Conservation (phyloP, 306 rosid species). For the Cicer judaicum region DNA sequence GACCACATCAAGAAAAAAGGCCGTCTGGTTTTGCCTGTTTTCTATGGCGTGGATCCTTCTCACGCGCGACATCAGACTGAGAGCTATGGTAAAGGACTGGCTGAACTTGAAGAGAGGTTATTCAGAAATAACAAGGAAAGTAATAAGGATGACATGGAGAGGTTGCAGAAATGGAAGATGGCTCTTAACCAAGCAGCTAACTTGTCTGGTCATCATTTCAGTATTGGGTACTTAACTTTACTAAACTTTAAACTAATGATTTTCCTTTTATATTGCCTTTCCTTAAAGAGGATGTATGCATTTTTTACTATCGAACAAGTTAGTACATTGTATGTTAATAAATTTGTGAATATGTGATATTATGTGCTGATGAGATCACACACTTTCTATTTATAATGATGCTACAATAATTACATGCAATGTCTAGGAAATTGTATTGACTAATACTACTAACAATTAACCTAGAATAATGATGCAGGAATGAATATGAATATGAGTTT, state of each 20-base stretch:
- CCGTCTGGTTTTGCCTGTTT: neutral
- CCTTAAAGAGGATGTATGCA: no score
- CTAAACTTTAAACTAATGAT: no score
- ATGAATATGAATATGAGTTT: constrained; percentile 19
- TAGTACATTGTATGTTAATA: no score
- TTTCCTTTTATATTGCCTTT: no score
- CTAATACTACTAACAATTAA: no score
- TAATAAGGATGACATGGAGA: neutral
- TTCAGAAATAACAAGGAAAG: neutral
- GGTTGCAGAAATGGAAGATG: neutral
- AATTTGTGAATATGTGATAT: no score
- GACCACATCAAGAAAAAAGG: neutral
- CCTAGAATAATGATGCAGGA: neutral
- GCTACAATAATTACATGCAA: no score
- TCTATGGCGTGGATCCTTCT: constrained; percentile 12
- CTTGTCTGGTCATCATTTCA: neutral
- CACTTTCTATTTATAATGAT: no score
- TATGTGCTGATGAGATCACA: no score
- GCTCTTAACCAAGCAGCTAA: neutral
- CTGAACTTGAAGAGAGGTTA: neutral
- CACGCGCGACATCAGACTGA: constrained; percentile 1
- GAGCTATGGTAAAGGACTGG: constrained; percentile 3
- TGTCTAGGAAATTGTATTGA: no score
- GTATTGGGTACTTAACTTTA: neutral
- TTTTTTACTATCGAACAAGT: no score